phyloP scores from a whole-genome alignment of 2,329 filamentous ascomycete species.

The Colletotrichum sp. region DNA sequence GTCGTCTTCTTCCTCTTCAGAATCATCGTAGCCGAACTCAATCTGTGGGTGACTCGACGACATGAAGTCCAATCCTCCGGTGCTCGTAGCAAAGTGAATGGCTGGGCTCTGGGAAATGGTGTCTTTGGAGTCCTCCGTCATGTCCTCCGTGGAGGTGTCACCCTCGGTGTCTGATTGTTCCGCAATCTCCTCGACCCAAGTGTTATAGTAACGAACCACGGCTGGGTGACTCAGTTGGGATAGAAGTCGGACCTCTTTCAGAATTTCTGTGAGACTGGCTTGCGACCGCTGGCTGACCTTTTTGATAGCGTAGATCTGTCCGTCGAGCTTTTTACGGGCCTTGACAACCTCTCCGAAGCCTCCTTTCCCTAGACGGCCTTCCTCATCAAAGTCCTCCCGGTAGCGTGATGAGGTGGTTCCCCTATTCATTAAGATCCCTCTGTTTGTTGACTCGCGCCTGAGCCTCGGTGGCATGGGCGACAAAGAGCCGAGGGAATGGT shows the following conservation, averaged over 20 bases:
- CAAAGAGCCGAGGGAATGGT: constrained; percentile 46
- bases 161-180: constrained; percentile 60
- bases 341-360: constrained; percentile 97
- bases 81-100: constrained; percentile 71
- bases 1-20: constrained; percentile 38
- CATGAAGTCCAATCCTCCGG: constrained; percentile 89
- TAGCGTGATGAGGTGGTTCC: constrained; percentile 72
- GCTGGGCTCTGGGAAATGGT: constrained; percentile 46
- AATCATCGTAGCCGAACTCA: constrained; percentile 74
- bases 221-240: constrained; percentile 91
- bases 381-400: constrained; percentile 86
- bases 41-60: constrained; percentile 81
- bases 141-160: constrained; percentile 56
- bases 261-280: constrained; percentile 78
- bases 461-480: constrained; percentile 51
- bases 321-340: constrained; percentile 87
- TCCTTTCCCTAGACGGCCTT: constrained; percentile 86
- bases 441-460: constrained; percentile 66
- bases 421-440: constrained; percentile 44
- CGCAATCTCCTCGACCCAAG: constrained; percentile 82
- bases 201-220: constrained; percentile 89
- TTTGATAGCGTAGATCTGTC: constrained; percentile 93
- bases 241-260: constrained; percentile 85
- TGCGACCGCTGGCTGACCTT: constrained; percentile 88
- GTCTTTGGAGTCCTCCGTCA: constrained; percentile 40